Evolutionary conservation across 139 green algal species (phyloP), one percentile per base, ranked within the genome.

Genomic region (Raphidocelis subcapitata): DNA sequence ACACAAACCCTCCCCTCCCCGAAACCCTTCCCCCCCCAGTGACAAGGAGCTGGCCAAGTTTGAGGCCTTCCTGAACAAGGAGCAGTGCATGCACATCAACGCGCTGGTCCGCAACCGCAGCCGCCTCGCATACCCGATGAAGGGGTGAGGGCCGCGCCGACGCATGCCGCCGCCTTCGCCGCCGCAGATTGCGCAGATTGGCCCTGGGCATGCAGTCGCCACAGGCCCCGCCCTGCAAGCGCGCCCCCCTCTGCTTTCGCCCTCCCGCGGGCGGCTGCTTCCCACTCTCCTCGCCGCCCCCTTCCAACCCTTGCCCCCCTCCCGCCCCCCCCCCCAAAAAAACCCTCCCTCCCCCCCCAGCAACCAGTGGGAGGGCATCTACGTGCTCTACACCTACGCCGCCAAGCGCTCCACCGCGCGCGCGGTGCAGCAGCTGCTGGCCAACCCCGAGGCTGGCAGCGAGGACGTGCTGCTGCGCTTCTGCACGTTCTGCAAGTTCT

Each of bases 11-110:
- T n/a, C n/a, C 41, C 12, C 12, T 49, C 12, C 41, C 41, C 41
- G 41, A n/a, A n/a, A n/a, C 41, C 26, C 10, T 62, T 8, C 26
- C 16, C 5, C 16, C 26, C 14, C 10, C 54, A 94, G 90, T 67
- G 91, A 97, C 72, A 52, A 83, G 56, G 90, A 97, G 82, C 83
- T 97, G 41, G 92, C 92, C 32, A 94, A 94, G 82, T 97, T 97
- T 74, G 91, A 97, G 81, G 90, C 92, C 0, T 96, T 92, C 82
- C 67, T 97, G 55, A 94, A 92, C 74, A 92, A 92, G 73, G 77
- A 94, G 83, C 74, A 81, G 47, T 88, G 80, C 72, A 62, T 77
- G 55, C 63, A 91, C 51, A 89, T 97, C 67, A 87, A 85, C 24
- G 88, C 86, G 20, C 79, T 92, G 24, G 84, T 96, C 5, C 77